Base-by-base conservation (phyloP, 2,329 filamentous ascomycete species). In the Fusarium dlaminii region DNA sequence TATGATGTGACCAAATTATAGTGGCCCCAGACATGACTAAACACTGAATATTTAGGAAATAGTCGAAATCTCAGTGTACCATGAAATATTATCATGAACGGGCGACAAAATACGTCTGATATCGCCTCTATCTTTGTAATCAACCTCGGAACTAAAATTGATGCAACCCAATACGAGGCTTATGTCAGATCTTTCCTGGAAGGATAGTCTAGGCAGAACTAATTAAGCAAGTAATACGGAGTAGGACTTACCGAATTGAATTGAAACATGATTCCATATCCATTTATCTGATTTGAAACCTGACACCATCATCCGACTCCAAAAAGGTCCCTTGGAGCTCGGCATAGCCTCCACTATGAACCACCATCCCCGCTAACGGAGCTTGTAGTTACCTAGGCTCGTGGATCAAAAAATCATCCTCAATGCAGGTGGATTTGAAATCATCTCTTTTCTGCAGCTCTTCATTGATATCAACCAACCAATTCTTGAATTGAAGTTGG, bases 391-490 rank as follows among this genome's bases (percentile, higher is more conserved):
- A 30, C 45, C 42, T 49, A 60, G 59, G 48, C 27, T 52, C 62
- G 67, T 63, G 63, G 63, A 68, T 56, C 56, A 39, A 66, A 76
- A 75, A 77, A 74, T 62, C 70, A 63, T 74, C 67, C 65, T 57
- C 45, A 57, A 49, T 36, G 68, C 55, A 54, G 49, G 71, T 74
- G 73, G 76, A 78, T 78, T 78, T 75, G 66, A 70, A 78, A 78
- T 78, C 76, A 68, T 59, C 43, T 58, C 46, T 62, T 43, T 62
- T 61, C 65, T 70, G 69, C 74, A 69, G 72, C 70, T 69, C 48
- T 49, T 42, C 49, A 72, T 72, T 45, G 36, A 40, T 63, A 52
- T 32, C 34, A 49, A 49, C 57, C 58, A 72, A 72, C 69, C 69
- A 72, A 63, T 37, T 40, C 57, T 42, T 30, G 55, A 36, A 45